Percentiles rank a stretch among this genome's conserved stretches.
phyloP scores from a whole-genome alignment of 371 early-diverging fungal genomes.

The Choanephora cucurbitarum region DNA sequence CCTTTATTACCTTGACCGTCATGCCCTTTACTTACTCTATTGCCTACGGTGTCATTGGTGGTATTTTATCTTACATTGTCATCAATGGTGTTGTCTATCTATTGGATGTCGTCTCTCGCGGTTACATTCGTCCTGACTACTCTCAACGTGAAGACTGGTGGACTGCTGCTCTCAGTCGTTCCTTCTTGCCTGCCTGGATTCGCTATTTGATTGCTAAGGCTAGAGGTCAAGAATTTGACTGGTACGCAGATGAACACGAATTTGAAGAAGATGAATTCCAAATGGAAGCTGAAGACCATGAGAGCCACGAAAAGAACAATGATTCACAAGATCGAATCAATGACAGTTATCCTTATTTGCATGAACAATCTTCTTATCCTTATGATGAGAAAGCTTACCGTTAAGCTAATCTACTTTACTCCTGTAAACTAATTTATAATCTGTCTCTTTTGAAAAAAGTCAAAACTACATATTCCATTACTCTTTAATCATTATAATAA shows the following conservation, averaged over 20 bases:
- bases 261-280: slow-evolving; percentile 22
- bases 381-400: background rate
- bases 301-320: slow-evolving; percentile 1
- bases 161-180: slow-evolving; percentile 36
- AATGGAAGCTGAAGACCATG: background rate
- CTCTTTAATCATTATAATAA: no score
- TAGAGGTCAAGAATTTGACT: slow-evolving; percentile 33
- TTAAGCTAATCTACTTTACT: background rate
- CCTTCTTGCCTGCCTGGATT: slow-evolving; percentile 43
- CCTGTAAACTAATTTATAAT: background rate
- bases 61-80: slow-evolving; percentile 58
- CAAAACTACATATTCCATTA: no score
- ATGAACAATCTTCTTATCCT: background rate
- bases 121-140: slow-evolving; percentile 52
- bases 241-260: slow-evolving; percentile 37
- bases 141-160: slow-evolving; percentile 53
- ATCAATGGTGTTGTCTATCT: slow-evolving; percentile 58
- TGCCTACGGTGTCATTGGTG: slow-evolving; percentile 72
- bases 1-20: slow-evolving; percentile 73
- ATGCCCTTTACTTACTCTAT: slow-evolving; percentile 80
- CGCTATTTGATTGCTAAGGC: slow-evolving; percentile 38
- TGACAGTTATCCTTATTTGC: slow-evolving; percentile 1
- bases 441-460: no score
- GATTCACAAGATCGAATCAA: slow-evolving; percentile 17
- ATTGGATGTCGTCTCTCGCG: slow-evolving; percentile 50